Base-by-base conservation (phyloP, 768 basidiomycete genomes). In the Russula virescens region DNA sequence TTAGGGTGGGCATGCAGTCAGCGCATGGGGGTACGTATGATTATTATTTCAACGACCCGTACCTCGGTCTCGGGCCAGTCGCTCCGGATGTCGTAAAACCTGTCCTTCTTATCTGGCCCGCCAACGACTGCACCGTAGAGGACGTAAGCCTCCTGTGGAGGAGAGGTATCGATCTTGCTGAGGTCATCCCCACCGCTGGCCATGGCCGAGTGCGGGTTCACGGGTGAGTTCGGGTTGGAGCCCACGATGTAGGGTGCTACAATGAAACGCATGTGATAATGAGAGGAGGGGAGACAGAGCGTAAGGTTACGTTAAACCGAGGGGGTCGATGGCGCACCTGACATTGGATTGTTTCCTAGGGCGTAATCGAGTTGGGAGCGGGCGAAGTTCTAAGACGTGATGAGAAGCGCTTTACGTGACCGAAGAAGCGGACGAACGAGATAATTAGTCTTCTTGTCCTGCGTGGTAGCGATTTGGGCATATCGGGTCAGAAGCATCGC, bases 1-100 rank as follows among this genome's bases (percentile, higher is more conserved):
- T 35, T 16, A 25, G 53, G 61, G 18, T 62, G 43, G 9, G 38
- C 38, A 40, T 5, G 25, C 8, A 23, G 23, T 35, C 18, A 31
- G 26, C n/a, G 40, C 31, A 38, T 19, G 11, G 18, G 45, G 10
- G 43, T 40, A 2, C 10, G 14, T 34, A 35, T 23, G 26, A 48
- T 3, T 34, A 31, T 28, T 19, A 31, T 28, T 19, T 5, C 42
- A 2, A 13, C 19, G 2, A 35, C 7, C 75, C 34, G 51, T 66
- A 88, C 87, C 81, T 97, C 94, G 19, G 86, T 89, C 74, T 96
- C 81, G 1, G 87, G 87, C 90, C 92, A 96, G 71, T 96, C 93
- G 60, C 81, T 86, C 43, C 95, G 84, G 63, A 93, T 86, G 69
- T 97, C 89, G 71, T 81, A 95, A 75, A 82, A 97, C 26, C 79